Evolutionary conservation across 2,329 filamentous ascomycete genomes (phyloP), one percentile per base, ranked within the genome.

Genomic region (Claviceps paspali): DNA sequence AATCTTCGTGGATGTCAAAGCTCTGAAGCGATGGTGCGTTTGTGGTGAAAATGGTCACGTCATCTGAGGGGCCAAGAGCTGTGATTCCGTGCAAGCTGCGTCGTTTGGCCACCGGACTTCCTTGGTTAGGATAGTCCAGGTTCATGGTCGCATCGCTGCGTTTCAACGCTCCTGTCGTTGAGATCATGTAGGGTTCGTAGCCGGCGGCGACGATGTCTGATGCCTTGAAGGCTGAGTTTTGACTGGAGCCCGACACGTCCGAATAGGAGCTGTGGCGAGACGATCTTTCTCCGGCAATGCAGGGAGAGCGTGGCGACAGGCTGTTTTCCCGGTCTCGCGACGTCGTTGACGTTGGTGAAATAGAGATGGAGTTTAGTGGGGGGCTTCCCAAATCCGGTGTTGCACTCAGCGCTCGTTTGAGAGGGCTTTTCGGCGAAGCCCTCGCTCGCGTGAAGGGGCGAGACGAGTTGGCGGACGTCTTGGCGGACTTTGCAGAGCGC

Each of bases 81-180:
- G 78, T 67, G 30, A 77, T 71, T 35, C 80, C 80, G 54, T 94
- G 84, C 48, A 93, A 61, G 59, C 87, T 95, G 50, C 91, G 76
- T 46, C 91, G 74, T 65, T 95, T 95, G 33, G 87, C 83, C 41
- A 88, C 82, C 1, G 91, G 88, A 51, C 83, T 95, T 47, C 82
- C 82, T 39, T 82, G 67, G 48, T 71, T 79, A 21, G 76, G 68
- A 45, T 83, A 80, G 50, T 93, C 87, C 34, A 92, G 63, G 50
- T 84, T 85, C 82, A 93, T 88, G 36, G 80, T 79, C 30, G 82
- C 80, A 62, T 96, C 88, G 52, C 81, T 88, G 49, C 91, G 78
- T 68, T 96, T 95, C 48, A 96, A 63, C 5, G 88, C 87, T 53
- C 88, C 94, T 5, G 80, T 77, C 24, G 49, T 52, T 26, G 52